phyloP scores from a whole-genome alignment of 345 rosid species.

The Euphorbia peplus region DNA sequence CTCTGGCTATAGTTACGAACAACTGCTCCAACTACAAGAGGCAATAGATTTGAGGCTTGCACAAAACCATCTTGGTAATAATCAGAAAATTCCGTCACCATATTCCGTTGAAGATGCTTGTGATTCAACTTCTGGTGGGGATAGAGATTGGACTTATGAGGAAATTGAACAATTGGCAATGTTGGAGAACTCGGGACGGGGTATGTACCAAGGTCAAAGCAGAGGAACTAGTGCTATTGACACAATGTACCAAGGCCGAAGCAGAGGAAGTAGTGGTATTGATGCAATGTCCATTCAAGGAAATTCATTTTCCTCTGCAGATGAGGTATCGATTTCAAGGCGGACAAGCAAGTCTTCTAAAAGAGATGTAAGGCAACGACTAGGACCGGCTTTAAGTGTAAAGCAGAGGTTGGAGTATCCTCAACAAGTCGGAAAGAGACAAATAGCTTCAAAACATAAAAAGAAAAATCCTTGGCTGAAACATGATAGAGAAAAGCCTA shows the following conservation, averaged over 20 bases:
- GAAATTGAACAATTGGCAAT: conserved; percentile 9
- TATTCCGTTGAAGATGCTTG: conserved; percentile 5
- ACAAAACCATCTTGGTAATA: conserved; percentile 16
- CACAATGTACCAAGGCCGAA: background rate
- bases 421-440: conserved; percentile 7
- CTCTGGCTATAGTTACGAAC: conserved; percentile 13
- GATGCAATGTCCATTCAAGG: conserved; percentile 1
- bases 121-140: conserved; percentile 16
- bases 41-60: conserved; percentile 4
- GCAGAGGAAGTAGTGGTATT: background rate
- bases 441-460: conserved; percentile 6
- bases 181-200: background rate
- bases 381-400: conserved; percentile 15
- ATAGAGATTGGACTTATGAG: conserved; percentile 18
- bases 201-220: background rate
- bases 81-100: background rate
- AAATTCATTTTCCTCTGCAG: conserved; percentile 7
- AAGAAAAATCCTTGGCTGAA: conserved; percentile 17
- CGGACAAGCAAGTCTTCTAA: conserved; percentile 15
- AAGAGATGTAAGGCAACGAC: conserved; percentile 19
- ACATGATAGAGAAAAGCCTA: background rate
- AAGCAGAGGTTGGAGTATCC: conserved; percentile 4
- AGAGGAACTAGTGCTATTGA: background rate
- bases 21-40: conserved; percentile 15
- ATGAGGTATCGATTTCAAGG: conserved; percentile 7